Conservation (phyloP, 176 grass and related monocot genomes). For the Triticum dicoccoides region DNA sequence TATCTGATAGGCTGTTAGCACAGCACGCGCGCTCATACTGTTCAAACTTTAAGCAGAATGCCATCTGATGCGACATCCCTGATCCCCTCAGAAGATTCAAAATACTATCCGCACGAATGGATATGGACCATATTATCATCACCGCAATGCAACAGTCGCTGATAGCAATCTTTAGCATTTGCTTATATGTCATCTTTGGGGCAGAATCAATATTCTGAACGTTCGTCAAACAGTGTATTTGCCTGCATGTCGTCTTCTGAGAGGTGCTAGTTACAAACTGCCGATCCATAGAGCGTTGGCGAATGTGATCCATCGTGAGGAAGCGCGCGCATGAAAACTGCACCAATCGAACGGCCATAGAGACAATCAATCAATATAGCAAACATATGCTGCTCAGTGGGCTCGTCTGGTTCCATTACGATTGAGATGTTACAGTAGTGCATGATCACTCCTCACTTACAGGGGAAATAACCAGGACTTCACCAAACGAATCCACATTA, state of each 20-base stretch:
- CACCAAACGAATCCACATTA: background rate
- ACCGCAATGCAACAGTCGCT: background rate
- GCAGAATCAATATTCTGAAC: background rate
- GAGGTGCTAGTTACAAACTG: too few relatives aligned
- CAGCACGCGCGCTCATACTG: background rate
- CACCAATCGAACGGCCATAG: background rate
- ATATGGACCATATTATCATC: background rate
- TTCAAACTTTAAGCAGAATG: background rate
- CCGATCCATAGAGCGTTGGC: background rate
- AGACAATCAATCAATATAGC: background rate
- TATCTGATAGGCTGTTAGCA: background rate
- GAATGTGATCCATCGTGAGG: background rate
- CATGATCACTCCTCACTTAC: slow-evolving; percentile 5
- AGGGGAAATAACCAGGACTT: slow-evolving; percentile 30
- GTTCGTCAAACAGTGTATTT: background rate
- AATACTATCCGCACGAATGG: background rate
- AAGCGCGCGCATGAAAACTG: too few relatives aligned
- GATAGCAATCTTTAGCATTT: background rate
- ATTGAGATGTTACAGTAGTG: background rate
- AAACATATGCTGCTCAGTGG: slow-evolving; percentile 28
- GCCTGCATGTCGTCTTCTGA: background rate
- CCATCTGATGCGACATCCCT: too few relatives aligned
- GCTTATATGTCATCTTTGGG: background rate
- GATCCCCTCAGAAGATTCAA: background rate
- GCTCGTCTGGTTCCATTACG: slow-evolving; percentile 5